Evolutionary conservation across 2,329 filamentous ascomycete genomes (phyloP).

Genomic region (Catunica adiposa): DNA sequence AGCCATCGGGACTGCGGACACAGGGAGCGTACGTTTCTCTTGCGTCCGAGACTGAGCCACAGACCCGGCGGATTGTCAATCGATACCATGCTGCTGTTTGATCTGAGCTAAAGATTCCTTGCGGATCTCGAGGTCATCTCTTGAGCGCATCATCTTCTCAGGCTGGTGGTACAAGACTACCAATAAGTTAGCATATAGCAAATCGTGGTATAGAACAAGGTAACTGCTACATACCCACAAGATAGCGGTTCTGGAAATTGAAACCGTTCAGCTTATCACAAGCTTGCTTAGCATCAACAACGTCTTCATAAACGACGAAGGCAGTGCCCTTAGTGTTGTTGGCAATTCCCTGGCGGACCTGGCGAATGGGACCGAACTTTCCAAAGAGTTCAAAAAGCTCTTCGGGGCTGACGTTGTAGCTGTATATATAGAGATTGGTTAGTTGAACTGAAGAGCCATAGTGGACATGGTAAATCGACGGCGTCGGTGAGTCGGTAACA

Average conservation of each 20-base stretch:
- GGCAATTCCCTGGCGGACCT: constrained; percentile 96
- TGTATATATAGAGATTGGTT: constrained; percentile 22
- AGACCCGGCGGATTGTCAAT: constrained; percentile 75
- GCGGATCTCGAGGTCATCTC: constrained; percentile 84
- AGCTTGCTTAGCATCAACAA: constrained; percentile 94
- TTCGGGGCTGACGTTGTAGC: constrained; percentile 97
- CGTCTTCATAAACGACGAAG: constrained; percentile 98
- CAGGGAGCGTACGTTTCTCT: constrained; percentile 14
- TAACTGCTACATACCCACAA: constrained; percentile 57
- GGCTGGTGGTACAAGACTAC: constrained; percentile 47
- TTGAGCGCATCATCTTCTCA: constrained; percentile 59
- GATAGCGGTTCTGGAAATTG: constrained; percentile 99
- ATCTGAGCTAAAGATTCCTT: constrained; percentile 96
- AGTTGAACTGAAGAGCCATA: too few species aligned
- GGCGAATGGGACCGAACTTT: constrained; percentile 89
- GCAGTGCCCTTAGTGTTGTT: constrained; percentile 96
- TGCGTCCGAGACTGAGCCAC: constrained; percentile 27
- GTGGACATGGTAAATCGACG: not conserved
- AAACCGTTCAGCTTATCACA: constrained; percentile 99
- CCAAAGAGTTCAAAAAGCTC: constrained; percentile 98
- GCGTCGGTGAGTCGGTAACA: not conserved
- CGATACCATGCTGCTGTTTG: constrained; percentile 95
- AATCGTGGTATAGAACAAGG: not conserved
- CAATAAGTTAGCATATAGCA: not conserved
- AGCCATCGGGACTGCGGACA: constrained; percentile 13